A percentile compares a stretch with the other conserved stretches of the same genome.
Evolutionary conservation across 768 basidiomycete genomes (phyloP).

Genomic region (Termitomyces sp.): DNA sequence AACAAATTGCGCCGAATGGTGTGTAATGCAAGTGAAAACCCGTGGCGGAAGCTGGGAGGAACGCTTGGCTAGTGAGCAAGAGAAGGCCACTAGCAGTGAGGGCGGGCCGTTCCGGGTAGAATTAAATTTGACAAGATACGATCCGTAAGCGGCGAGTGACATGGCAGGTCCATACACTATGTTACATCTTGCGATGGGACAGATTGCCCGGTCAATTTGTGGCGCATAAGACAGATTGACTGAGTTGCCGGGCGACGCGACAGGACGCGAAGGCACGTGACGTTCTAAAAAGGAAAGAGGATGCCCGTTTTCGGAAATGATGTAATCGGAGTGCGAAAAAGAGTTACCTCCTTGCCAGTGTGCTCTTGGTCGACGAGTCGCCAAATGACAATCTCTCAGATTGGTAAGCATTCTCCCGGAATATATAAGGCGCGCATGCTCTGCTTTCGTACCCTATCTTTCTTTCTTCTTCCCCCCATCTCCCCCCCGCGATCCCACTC

Average conservation of each 20-base stretch:
- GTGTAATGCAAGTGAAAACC: neutral
- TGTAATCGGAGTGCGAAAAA: constrained; percentile 20
- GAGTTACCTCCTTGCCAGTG: constrained; percentile 5
- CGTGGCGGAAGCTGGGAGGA: constrained; percentile 6
- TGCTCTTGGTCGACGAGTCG: constrained; percentile 7
- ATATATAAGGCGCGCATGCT: constrained; percentile 30
- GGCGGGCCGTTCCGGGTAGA: constrained; percentile 16
- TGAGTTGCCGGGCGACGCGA: constrained; percentile 17
- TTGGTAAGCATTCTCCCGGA: constrained; percentile 35
- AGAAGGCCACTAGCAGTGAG: constrained; percentile 2
- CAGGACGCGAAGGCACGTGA: constrained; percentile 15
- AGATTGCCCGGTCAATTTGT: constrained; percentile 22
- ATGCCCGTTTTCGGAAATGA: constrained; percentile 16
- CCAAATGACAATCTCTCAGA: constrained; percentile 17
- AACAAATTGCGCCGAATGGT: constrained; percentile 5
- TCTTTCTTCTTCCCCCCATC: constrained; percentile 28
- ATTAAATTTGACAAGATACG: constrained; percentile 12
- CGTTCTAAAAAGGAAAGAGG: constrained; percentile 17
- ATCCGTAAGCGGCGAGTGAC: constrained; percentile 8
- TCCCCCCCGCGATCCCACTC: constrained; percentile 26
- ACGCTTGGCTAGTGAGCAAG: constrained; percentile 5
- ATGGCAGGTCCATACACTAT: constrained; percentile 7
- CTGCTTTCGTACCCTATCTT: constrained; percentile 24
- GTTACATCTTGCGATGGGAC: constrained; percentile 5
- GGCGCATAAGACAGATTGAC: constrained; percentile 17